Percentiles rank a stretch among this genome's conserved stretches.
Evolutionary conservation across 2,329 filamentous ascomycete genomes (phyloP).

Genomic region (Fusarium algeriense): DNA sequence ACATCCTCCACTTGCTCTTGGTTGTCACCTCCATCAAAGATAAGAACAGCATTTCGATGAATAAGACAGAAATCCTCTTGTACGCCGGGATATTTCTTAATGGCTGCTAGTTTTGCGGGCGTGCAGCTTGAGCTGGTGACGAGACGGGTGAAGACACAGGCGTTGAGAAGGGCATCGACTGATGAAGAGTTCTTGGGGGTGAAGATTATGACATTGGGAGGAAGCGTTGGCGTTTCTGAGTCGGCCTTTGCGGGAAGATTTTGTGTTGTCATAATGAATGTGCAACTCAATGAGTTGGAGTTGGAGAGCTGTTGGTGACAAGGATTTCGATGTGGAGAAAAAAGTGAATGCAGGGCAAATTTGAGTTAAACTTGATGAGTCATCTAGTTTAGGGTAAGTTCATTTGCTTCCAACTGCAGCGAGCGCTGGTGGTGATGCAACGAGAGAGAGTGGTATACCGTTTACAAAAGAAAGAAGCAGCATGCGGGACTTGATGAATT

Average conservation of each 20-base stretch:
- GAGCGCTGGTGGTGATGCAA: too few species aligned
- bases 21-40: not conserved
- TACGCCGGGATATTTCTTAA: not conserved
- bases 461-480: too few species aligned
- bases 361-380: not conserved
- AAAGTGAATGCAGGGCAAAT: not conserved
- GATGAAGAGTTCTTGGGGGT: not conserved
- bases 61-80: constrained; percentile 5
- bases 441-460: too few species aligned
- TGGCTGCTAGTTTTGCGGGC: not conserved
- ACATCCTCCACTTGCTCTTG: not conserved
- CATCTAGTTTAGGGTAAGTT: not conserved
- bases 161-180: not conserved
- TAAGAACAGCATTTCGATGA: constrained; percentile 8
- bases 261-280: not conserved
- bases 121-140: constrained; percentile 16
- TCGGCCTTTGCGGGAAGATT: not conserved
- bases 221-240: not conserved
- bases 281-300: not conserved
- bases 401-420: rapidly evolving
- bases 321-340: not conserved
- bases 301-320: not conserved
- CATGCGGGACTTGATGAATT: too few species aligned
- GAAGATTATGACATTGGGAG: constrained; percentile 11
- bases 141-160: constrained; percentile 7